Percentiles rank a stretch among this genome's conserved stretches.
These are phyloP conservation scores for Pythium aphanidermatum DNA, from an alignment of 352 stramenopile species.

Conservation along the genomic window DNA sequence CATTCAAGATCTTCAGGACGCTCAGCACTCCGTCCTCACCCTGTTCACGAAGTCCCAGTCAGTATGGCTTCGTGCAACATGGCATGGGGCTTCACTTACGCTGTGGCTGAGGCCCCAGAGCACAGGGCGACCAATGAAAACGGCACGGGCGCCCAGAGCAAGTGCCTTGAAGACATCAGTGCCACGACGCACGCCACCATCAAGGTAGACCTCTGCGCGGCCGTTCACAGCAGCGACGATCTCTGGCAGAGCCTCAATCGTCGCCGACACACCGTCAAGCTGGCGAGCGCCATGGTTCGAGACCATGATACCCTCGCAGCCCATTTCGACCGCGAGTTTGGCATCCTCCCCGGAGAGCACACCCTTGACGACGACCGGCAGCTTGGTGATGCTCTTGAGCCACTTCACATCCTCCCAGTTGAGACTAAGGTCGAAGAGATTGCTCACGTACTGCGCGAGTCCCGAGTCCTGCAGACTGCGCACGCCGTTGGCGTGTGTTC, in stretches of 20 bases:
- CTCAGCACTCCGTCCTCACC: slow-evolving; percentile 83
- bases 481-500: slow-evolving; percentile 59
- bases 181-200: slow-evolving; percentile 92
- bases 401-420: slow-evolving; percentile 92
- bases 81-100: slow-evolving; percentile 42
- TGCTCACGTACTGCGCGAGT: slow-evolving; percentile 51
- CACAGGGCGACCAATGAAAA: slow-evolving; percentile 93
- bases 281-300: slow-evolving; percentile 93
- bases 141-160: slow-evolving; percentile 89
- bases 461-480: slow-evolving; percentile 41
- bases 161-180: slow-evolving; percentile 95
- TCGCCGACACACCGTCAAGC: slow-evolving; percentile 85
- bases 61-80: not conserved
- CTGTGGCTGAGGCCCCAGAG: slow-evolving; percentile 92
- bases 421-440: slow-evolving; percentile 93
- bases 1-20: slow-evolving; percentile 88
- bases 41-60: slow-evolving; percentile 17
- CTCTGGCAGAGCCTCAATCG: slow-evolving; percentile 91
- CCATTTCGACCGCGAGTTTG: slow-evolving; percentile 83
- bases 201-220: slow-evolving; percentile 89
- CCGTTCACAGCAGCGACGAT: slow-evolving; percentile 82
- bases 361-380: slow-evolving; percentile 93
- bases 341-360: slow-evolving; percentile 93
- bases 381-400: slow-evolving; percentile 86
- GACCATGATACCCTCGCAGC: slow-evolving; percentile 89